phyloP scores from a whole-genome alignment of 176 grass and related monocot genomes.

The Musa beccarii region DNA sequence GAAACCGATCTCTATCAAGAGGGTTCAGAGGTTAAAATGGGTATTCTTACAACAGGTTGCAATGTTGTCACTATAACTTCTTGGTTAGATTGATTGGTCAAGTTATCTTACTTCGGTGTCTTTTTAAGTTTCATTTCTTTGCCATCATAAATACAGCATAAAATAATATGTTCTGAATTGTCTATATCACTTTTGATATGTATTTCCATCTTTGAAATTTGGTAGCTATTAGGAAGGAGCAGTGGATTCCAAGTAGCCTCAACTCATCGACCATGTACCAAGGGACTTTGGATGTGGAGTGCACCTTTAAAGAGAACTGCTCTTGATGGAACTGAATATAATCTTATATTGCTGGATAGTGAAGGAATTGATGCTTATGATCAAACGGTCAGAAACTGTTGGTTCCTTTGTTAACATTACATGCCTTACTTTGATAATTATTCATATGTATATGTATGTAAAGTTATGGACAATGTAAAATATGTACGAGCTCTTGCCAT shows the following conservation, averaged over 20 bases:
- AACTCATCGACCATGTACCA: slow-evolving; percentile 74
- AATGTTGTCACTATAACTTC: not conserved
- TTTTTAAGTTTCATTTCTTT: not conserved
- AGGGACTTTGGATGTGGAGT: slow-evolving; percentile 92
- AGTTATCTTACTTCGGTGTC: not conserved
- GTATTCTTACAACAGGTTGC: not conserved
- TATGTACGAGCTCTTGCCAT: not conserved
- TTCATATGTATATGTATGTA: not conserved
- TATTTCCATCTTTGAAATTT: not conserved
- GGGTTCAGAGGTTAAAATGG: not conserved
- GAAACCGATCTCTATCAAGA: not conserved
- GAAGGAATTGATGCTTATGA: slow-evolving; percentile 90
- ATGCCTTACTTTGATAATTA: not conserved
- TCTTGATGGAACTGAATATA: slow-evolving; percentile 75
- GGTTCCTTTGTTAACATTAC: slow-evolving; percentile 8
- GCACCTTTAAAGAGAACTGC: slow-evolving; percentile 56
- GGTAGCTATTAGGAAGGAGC: slow-evolving; percentile 65
- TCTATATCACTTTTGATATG: not conserved
- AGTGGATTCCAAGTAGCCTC: slow-evolving; percentile 70
- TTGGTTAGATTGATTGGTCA: not conserved
- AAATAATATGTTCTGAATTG: not conserved
- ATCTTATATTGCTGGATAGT: slow-evolving; percentile 56
- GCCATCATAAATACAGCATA: not conserved
- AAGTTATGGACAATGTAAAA: not conserved
- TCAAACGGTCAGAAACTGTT: slow-evolving; percentile 41